Evolutionary conservation across 1,139 yeast species (phyloP), one percentile per base, ranked within the genome.

Genomic region (Magnusiomyces ingens): DNA sequence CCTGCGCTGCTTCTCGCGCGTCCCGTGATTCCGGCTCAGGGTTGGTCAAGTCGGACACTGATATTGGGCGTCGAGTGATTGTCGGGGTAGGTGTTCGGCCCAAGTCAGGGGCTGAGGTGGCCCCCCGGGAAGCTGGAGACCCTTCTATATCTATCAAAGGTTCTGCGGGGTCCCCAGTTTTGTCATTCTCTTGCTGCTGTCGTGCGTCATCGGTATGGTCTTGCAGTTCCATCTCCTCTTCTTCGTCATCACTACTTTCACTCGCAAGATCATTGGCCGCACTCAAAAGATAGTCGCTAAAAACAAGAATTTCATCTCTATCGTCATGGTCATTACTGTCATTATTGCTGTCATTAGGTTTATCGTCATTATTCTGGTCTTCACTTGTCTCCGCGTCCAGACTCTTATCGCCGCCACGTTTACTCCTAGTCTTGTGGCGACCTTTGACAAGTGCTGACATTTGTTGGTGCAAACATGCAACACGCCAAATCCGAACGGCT

Each of bases 391-490:
- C 32, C 4, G 4, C 8, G 32, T 26, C 32, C n/a, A 3, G 3
- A 12, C 11, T 12, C n/a, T 36, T 36, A 12, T 36, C 40, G 17
- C 5, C n/a, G 40, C n/a, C 11, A 5, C 11, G 4, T 3, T 36
- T 12, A 36, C 5, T n/a, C 3, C n/a, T 36, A n/a, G 40, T 4
- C 8, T 4, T 12, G 17, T n/a, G 4, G n/a, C 40, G 3, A 12
- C 17, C 10, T 5, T n/a, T n/a, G 11, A 36, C n/a, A n/a, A 36
- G 40, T 3, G 4, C n/a, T 3, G 40, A 13, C 17, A 36, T n/a
- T 12, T 36, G 40, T 21, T 42, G 45, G 32, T 42, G 32, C 11
- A 42, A 26, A 42, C 45, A 42, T 21, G 45, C 45, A 21, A 42
- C 32, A 15, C 19, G 17, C 45, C 45, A 42, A 11, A 42, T 19